These are phyloP conservation scores for Plasmodium cynomolgi DNA, from an alignment of 169 alveolate genomes.

Conservation along the genomic window DNA sequence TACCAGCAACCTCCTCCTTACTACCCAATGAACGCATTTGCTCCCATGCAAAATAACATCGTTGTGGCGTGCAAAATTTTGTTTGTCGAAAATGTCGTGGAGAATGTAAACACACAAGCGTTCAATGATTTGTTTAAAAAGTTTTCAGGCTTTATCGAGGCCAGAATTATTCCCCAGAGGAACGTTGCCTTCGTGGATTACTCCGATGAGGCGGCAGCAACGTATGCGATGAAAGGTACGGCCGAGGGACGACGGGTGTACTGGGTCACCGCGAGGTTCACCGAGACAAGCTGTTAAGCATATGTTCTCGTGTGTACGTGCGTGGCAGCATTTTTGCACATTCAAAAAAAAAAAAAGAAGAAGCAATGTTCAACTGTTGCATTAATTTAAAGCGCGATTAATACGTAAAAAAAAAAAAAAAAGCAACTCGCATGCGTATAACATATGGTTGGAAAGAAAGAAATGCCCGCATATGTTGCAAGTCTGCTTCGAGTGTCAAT, in stretches of 20 bases:
- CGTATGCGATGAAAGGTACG: slow-evolving; percentile 83
- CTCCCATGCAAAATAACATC: neutral
- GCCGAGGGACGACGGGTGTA: neutral
- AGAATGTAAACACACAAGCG: slow-evolving; percentile 78
- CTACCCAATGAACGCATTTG: slow-evolving; percentile 32
- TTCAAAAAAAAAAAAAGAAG: neutral
- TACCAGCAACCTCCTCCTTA: slow-evolving; percentile 37
- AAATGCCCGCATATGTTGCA: neutral
- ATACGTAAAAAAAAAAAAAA: slow-evolving; percentile 1
- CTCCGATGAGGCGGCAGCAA: slow-evolving; percentile 83
- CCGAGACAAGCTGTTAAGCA: neutral
- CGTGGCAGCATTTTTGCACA: neutral
- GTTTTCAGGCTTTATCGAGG: slow-evolving; percentile 84
- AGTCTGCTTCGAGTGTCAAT: neutral
- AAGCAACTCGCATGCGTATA: neutral
- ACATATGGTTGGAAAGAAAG: neutral
- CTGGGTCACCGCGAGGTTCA: neutral
- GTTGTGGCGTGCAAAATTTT: slow-evolving; percentile 79
- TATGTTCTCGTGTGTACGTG: neutral
- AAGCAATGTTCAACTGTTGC: neutral
- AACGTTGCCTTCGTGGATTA: slow-evolving; percentile 88
- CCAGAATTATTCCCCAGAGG: slow-evolving; percentile 85
- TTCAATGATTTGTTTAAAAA: slow-evolving; percentile 79
- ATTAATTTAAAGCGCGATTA: neutral
- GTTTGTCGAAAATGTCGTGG: slow-evolving; percentile 88